phyloP scores from a whole-genome alignment of 2,329 filamentous ascomycete genomes.

The Magnaporthales sp. region DNA sequence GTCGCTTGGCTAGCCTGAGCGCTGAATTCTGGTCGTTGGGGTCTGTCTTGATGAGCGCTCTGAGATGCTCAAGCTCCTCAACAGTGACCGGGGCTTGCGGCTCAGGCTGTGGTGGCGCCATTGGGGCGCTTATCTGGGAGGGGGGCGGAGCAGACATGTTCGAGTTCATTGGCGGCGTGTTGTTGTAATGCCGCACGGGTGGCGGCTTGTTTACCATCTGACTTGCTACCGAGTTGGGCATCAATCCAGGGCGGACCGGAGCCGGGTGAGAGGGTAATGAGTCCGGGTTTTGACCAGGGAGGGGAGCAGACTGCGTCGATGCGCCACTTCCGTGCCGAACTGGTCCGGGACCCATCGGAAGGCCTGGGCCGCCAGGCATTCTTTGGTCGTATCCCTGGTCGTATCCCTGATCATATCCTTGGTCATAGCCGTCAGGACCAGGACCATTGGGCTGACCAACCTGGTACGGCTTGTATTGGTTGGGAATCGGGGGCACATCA shows the following conservation, averaged over 20 bases:
- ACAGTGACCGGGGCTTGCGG: conserved; percentile 56
- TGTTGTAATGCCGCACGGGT: conserved; percentile 45
- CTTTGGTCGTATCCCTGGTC: not conserved
- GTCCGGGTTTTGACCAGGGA: not conserved
- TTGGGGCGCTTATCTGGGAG: conserved; percentile 15
- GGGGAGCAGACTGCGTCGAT: conserved; percentile 18
- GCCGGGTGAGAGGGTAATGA: not conserved
- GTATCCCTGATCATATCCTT: conserved; percentile 4
- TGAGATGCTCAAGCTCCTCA: conserved; percentile 68
- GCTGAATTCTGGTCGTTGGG: conserved; percentile 64
- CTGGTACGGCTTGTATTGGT: conserved; percentile 18
- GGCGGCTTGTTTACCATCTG: conserved; percentile 45
- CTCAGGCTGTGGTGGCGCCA: conserved; percentile 16
- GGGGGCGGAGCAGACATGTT: conserved; percentile 17
- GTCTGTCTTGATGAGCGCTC: conserved; percentile 59
- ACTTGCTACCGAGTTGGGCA: conserved; percentile 43
- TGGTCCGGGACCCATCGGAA: conserved; percentile 18
- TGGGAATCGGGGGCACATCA: conserved; percentile 46
- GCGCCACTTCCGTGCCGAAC: conserved; percentile 18
- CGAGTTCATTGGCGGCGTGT: conserved; percentile 30
- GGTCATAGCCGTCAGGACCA: conserved; percentile 12
- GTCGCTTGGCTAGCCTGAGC: conserved; percentile 68
- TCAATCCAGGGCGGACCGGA: conserved; percentile 44
- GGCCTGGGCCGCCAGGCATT: conserved; percentile 10
- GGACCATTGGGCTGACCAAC: conserved; percentile 14